phyloP scores from a whole-genome alignment of 768 basidiomycete genomes.

The Filobasidium floriforme region DNA sequence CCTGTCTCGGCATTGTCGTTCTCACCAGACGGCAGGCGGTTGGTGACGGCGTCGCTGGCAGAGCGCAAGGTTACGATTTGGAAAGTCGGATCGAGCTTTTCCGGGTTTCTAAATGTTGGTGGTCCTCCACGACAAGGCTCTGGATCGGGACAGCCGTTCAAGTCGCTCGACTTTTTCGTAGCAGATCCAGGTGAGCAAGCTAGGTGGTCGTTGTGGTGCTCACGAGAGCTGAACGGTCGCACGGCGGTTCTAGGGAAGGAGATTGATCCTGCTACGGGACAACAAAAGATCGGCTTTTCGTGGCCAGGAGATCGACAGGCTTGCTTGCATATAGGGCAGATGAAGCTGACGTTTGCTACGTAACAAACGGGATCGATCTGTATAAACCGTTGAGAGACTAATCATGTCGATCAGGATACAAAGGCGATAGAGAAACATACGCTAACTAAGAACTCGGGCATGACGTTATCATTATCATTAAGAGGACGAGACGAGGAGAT shows the following conservation, averaged over 20 bases:
- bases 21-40: slow-evolving; percentile 82
- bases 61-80: slow-evolving; percentile 80
- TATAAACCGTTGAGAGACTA: no score
- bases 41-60: slow-evolving; percentile 78
- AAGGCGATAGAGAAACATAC: not conserved
- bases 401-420: no score
- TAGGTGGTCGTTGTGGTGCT: not conserved
- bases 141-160: slow-evolving; percentile 73
- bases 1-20: slow-evolving; percentile 76
- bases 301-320: slow-evolving; percentile 81
- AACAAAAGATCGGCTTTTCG: slow-evolving; percentile 69
- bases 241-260: slow-evolving; percentile 50
- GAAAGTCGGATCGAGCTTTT: slow-evolving; percentile 87
- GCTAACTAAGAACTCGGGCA: not conserved
- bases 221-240: slow-evolving; percentile 2
- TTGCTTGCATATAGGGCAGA: slow-evolving; percentile 71
- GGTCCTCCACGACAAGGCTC: slow-evolving; percentile 80
- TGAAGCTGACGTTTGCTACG: slow-evolving; percentile 80
- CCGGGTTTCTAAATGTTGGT: slow-evolving; percentile 79
- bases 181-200: slow-evolving; percentile 63
- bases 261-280: slow-evolving; percentile 57
- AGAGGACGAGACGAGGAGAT: not conserved
- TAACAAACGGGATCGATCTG: slow-evolving; percentile 25
- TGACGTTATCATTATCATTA: not conserved
- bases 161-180: slow-evolving; percentile 74